A percentile compares a stretch with the other conserved stretches of the same genome.
phyloP scores from a whole-genome alignment of 805 yeast species.

The Torulaspora indica region DNA sequence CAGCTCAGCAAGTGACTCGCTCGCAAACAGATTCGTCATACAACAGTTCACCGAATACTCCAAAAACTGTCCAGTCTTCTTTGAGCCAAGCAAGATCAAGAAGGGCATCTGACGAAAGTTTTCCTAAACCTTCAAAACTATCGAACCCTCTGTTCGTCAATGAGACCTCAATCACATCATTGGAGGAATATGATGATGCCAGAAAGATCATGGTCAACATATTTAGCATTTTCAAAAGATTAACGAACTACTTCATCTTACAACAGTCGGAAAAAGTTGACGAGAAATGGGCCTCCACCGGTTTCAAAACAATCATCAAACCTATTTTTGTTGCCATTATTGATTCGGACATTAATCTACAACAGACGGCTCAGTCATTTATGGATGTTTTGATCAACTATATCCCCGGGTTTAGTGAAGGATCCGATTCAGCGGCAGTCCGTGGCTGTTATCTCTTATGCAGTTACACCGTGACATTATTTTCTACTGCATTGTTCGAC shows the following conservation, averaged over 20 bases:
- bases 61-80: constrained; percentile 14
- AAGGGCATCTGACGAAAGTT: constrained; percentile 22
- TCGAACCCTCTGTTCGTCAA: constrained; percentile 4
- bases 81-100: constrained; percentile 15
- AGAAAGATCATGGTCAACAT: constrained; percentile 31
- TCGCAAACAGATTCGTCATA: constrained; percentile 7
- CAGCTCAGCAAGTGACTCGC: constrained; percentile 4
- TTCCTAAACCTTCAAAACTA: constrained; percentile 9
- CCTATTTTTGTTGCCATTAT: constrained; percentile 40
- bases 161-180: constrained; percentile 3
- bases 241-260: constrained; percentile 26
- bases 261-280: constrained; percentile 21
- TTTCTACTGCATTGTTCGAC: constrained; percentile 38
- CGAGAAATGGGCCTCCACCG: constrained; percentile 21
- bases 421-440: constrained; percentile 30
- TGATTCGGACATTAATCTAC: constrained; percentile 37
- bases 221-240: constrained; percentile 30
- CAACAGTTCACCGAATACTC: constrained; percentile 12
- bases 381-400: constrained; percentile 32
- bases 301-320: constrained; percentile 30
- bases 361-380: constrained; percentile 37
- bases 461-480: constrained; percentile 36
- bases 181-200: constrained; percentile 21
- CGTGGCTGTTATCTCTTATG: constrained; percentile 36
- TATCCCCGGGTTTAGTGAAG: constrained; percentile 23